Conservation (phyloP, 257 asterid species). For the Striga asiatica region DNA sequence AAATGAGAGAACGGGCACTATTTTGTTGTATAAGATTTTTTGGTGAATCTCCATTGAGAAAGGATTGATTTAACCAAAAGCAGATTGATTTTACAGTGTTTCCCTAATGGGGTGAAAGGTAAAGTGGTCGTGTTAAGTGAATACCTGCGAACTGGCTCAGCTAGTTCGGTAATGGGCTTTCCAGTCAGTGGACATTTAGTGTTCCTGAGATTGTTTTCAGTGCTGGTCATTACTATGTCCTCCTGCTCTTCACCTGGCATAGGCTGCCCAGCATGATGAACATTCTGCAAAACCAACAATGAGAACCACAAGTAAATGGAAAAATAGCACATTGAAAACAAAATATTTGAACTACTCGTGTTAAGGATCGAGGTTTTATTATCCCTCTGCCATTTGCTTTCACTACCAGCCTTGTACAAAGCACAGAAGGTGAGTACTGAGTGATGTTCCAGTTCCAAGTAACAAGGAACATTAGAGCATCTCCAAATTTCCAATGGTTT, state of each 20-base stretch:
- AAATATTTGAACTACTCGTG: neutral
- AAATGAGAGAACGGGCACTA: no score
- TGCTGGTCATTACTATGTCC: conserved; percentile 86
- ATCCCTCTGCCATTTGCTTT: no score
- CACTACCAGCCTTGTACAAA: no score
- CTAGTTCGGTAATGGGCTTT: conserved; percentile 69
- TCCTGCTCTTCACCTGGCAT: conserved; percentile 99
- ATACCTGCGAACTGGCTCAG: conserved; percentile 79
- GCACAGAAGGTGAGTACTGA: no score
- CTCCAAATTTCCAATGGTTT: no score
- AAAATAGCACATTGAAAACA: neutral
- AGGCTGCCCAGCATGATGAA: conserved; percentile 84
- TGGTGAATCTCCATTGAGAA: no score
- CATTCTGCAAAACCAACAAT: conserved; percentile 48
- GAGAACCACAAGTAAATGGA: conserved; percentile 4
- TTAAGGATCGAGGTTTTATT: no score
- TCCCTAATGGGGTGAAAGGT: neutral
- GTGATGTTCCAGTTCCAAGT: no score
- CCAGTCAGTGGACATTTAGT: conserved; percentile 65
- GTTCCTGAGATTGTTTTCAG: conserved; percentile 57
- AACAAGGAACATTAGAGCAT: no score
- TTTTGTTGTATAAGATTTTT: no score
- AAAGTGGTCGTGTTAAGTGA: neutral
- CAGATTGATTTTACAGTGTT: no score
- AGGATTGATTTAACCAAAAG: no score